A percentile compares a stretch with the other conserved stretches of the same genome.
Evolutionary conservation across 257 asterid species (phyloP).

Genomic region (Rubia yunnanensis): DNA sequence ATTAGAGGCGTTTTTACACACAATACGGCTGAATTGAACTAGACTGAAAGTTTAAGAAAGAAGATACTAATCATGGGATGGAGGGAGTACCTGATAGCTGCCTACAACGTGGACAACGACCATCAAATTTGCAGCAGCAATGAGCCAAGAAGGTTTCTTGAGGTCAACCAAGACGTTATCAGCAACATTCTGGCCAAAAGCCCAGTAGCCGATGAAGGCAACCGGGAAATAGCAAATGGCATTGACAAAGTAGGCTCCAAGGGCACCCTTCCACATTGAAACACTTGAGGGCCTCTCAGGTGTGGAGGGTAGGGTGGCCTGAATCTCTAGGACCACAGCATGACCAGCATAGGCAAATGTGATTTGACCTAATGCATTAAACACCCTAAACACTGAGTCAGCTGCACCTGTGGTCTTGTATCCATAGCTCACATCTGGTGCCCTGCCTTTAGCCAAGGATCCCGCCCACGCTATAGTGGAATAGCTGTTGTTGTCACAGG

Average conservation of each 20-base stretch:
- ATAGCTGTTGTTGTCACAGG: conserved; percentile 41
- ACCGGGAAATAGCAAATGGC: conserved; percentile 78
- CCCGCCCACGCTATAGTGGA: conserved; percentile 86
- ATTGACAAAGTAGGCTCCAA: conserved; percentile 65
- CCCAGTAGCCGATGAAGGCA: conserved; percentile 76
- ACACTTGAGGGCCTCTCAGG: conserved; percentile 77
- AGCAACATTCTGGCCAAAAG: conserved; percentile 67
- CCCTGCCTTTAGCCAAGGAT: conserved; percentile 50
- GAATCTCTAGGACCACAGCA: conserved; percentile 79
- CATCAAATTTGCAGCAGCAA: conserved; percentile 82
- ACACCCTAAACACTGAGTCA: conserved; percentile 58
- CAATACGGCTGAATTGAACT: neutral
- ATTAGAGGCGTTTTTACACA: neutral
- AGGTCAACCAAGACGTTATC: conserved; percentile 72
- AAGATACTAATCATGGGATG: neutral
- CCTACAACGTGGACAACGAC: conserved; percentile 85
- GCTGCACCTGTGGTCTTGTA: conserved; percentile 44
- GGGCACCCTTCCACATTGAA: conserved; percentile 93
- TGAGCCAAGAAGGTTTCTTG: conserved; percentile 75
- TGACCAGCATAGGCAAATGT: conserved; percentile 85
- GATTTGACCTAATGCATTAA: conserved; percentile 74
- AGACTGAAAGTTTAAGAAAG: neutral
- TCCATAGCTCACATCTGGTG: conserved; percentile 52
- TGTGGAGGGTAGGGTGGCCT: conserved; percentile 84
- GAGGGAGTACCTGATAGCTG: conserved; percentile 65